Evolutionary conservation across 2,329 filamentous ascomycete genomes (phyloP).

Genomic region (Alternaria rosae): DNA sequence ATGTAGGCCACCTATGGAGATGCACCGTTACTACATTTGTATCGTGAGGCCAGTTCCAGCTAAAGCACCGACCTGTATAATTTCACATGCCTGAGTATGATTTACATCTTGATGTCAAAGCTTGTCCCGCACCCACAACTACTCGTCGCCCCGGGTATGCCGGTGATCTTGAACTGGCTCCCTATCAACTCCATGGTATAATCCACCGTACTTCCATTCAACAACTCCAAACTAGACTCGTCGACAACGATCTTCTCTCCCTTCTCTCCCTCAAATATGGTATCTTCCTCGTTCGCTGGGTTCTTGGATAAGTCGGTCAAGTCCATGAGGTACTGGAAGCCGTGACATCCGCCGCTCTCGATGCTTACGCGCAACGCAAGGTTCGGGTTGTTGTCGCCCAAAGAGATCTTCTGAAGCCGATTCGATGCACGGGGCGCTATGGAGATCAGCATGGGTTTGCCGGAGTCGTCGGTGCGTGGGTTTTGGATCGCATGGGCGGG

Average conservation of each 20-base stretch:
- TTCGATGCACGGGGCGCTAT: constrained; percentile 78
- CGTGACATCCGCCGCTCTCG: constrained; percentile 93
- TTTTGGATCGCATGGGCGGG: constrained; percentile 62
- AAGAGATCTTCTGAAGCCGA: constrained; percentile 73
- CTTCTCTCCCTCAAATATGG: constrained; percentile 76
- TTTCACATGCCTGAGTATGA: neutral
- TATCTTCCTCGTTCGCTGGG: constrained; percentile 74
- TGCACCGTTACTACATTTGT: neutral
- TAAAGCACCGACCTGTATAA: neutral
- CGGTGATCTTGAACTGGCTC: constrained; percentile 94
- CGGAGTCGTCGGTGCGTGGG: constrained; percentile 80
- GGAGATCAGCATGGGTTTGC: constrained; percentile 81
- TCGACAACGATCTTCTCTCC: constrained; percentile 88
- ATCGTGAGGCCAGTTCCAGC: neutral
- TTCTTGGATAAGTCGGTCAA: constrained; percentile 69
- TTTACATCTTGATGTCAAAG: constrained; percentile 80
- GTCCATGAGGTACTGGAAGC: constrained; percentile 96
- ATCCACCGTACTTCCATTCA: constrained; percentile 94
- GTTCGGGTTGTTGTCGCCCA: constrained; percentile 69
- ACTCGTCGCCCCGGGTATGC: constrained; percentile 89
- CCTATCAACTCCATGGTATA: constrained; percentile 96
- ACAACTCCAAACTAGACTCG: constrained; percentile 80
- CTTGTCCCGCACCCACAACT: constrained; percentile 97
- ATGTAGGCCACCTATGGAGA: neutral
- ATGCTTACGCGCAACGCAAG: constrained; percentile 91